Conservation (phyloP, 1,139 yeast genomes). For the Yamadazyma dushanensis region DNA sequence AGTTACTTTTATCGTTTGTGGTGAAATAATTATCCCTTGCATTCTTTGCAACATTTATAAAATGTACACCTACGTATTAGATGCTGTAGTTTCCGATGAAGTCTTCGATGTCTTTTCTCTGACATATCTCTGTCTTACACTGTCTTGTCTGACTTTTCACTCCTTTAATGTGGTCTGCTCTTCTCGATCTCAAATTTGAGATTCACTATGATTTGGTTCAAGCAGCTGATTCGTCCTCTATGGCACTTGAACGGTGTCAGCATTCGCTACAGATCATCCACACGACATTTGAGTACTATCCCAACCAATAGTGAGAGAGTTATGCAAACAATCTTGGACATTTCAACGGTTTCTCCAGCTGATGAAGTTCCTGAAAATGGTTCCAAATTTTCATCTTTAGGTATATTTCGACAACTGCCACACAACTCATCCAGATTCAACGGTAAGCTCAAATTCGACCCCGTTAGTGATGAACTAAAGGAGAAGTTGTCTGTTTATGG, state of each 20-base stretch:
- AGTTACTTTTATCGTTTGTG: conserved; percentile 12
- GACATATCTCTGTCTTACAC: neutral
- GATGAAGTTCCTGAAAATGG: neutral
- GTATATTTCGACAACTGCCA: neutral
- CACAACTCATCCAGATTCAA: conserved; percentile 1
- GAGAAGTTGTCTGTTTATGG: conserved; percentile 4
- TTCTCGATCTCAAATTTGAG: too few species aligned
- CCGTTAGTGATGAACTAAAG: neutral
- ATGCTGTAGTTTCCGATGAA: too few species aligned
- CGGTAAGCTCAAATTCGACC: conserved; percentile 1
- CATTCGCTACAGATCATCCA: too few species aligned
- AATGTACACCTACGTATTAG: conserved; percentile 22
- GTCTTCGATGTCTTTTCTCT: too few species aligned
- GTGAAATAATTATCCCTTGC: conserved; percentile 14
- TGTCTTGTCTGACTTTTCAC: neutral
- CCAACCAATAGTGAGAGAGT: conserved; percentile 5
- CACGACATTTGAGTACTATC: too few species aligned
- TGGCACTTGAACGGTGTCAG: too few species aligned
- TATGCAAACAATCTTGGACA: conserved; percentile 1
- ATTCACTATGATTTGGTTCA: too few species aligned
- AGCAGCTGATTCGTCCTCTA: too few species aligned
- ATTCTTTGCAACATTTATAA: conserved; percentile 14
- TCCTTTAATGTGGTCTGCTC: too few species aligned
- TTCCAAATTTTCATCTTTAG: neutral
- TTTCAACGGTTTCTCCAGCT: neutral